phyloP scores from a whole-genome alignment of 441 rosid genomes.

The Sinapis alba region DNA sequence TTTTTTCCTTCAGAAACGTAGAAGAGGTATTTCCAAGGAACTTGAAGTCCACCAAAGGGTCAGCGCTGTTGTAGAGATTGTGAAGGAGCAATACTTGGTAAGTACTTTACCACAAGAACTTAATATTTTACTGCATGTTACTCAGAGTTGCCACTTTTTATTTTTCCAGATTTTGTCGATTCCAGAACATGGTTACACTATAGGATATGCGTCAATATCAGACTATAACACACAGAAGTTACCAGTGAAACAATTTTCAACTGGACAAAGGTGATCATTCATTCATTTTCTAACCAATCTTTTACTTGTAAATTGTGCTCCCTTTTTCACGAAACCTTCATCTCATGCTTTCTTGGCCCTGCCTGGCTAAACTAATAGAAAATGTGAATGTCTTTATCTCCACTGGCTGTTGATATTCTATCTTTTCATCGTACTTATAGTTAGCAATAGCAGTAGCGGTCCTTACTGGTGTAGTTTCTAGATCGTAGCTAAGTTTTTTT shows the following conservation, averaged over 20 bases:
- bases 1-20: constrained; percentile 65
- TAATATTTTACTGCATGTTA: constrained; percentile 23
- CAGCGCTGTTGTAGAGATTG: constrained; percentile 86
- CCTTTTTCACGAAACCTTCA: constrained; percentile 6
- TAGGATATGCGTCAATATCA: constrained; percentile 82
- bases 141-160: constrained; percentile 30
- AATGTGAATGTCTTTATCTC: constrained; percentile 12
- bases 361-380: not conserved
- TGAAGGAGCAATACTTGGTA: constrained; percentile 95
- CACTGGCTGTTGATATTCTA: constrained; percentile 10
- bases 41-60: constrained; percentile 80
- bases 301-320: constrained; percentile 4
- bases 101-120: constrained; percentile 34
- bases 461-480: constrained; percentile 9
- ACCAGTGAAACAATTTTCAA: constrained; percentile 63
- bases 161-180: constrained; percentile 83
- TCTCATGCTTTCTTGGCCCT: constrained; percentile 2
- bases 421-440: constrained; percentile 4
- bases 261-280: constrained; percentile 75
- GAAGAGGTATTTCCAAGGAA: constrained; percentile 60
- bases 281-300: not conserved
- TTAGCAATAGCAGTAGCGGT: constrained; percentile 12
- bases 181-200: constrained; percentile 70
- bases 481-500: constrained; percentile 13
- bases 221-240: constrained; percentile 94